Conservation (phyloP, 148 eudicot genomes). For the Amaranthus cruentus region DNA sequence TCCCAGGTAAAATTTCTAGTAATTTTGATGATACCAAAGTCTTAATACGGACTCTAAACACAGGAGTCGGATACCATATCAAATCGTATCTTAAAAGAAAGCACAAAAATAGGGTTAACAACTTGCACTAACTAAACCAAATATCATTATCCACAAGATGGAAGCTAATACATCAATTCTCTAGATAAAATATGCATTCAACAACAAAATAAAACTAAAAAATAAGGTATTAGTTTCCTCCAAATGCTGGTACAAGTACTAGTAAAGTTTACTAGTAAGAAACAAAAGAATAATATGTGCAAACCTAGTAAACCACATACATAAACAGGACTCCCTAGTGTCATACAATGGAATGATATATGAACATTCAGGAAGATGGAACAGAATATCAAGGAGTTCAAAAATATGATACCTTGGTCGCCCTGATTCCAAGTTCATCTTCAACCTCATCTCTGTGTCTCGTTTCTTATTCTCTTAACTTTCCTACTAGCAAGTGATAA, state of each 20-base stretch:
- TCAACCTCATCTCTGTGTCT: slow-evolving; percentile 7
- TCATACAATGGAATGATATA: neutral
- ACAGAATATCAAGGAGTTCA: neutral
- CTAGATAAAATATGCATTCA: neutral
- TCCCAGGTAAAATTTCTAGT: too few species aligned
- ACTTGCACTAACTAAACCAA: neutral
- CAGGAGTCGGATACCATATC: too few species aligned
- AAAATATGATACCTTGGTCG: neutral
- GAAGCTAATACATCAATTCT: neutral
- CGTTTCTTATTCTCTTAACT: slow-evolving; percentile 21
- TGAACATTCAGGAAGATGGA: neutral
- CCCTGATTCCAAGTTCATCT: neutral
- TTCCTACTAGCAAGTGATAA: slow-evolving; percentile 23
- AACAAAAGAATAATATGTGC: slow-evolving; percentile 29
- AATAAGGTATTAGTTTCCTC: slow-evolving; percentile 1
- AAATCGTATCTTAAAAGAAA: neutral
- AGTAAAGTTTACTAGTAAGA: neutral
- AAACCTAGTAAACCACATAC: slow-evolving; percentile 17
- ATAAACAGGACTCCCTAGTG: neutral
- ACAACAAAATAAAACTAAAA: neutral
- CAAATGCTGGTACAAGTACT: neutral
- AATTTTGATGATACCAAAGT: too few species aligned
- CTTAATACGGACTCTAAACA: too few species aligned
- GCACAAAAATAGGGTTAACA: neutral
- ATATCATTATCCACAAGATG: neutral